Evolutionary conservation across 257 asterid genomes (phyloP), one percentile per base, ranked within the genome.

Genomic region (Jacaranda mimosifolia): DNA sequence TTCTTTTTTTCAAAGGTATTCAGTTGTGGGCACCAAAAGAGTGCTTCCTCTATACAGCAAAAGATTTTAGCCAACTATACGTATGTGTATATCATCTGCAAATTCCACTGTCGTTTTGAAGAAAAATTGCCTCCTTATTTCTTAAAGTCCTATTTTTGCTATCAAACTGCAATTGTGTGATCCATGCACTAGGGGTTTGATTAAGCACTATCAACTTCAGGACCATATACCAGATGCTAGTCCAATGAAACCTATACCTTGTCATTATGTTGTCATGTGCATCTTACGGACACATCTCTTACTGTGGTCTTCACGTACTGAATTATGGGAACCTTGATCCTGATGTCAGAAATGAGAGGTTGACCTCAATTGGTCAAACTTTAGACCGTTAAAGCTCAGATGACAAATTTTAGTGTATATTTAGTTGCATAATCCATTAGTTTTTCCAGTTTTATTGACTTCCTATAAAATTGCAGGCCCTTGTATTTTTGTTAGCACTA

Each of bases 401-500:
- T 14, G 39, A 36, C 13, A 10, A 43, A 42, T 21, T 13, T 49
- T 19, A 26, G 64, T 65, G 21, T 12, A 63, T 42, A n/a, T 55
- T 26, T 18, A 56, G 52, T 56, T 76, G 36, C 21, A 67, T 45
- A n/a, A 66, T 57, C 52, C 43, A 13, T 75, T 73, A 42, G 42
- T 17, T 72, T 43, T 56, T 39, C 58, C 35, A 14, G 26, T 63
- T 26, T 63, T 52, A 26, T 57, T 26, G 13, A 76, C 53, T 19
- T 59, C 63, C 26, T 56, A 17, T 76, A 77, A 64, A 76, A 80
- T 72, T 88, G 90, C 95, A 96, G 99, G 98, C 97, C 42, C 78
- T 96, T 79, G 75, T 93, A 82, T 93, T 96, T 87, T 79, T 92
- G 85, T 86, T 96, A 84, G 97, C 98, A 75, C 94, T 96, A 83